Base-by-base conservation (phyloP, 2,329 filamentous ascomycete genomes). In the Ramularia endophylla region DNA sequence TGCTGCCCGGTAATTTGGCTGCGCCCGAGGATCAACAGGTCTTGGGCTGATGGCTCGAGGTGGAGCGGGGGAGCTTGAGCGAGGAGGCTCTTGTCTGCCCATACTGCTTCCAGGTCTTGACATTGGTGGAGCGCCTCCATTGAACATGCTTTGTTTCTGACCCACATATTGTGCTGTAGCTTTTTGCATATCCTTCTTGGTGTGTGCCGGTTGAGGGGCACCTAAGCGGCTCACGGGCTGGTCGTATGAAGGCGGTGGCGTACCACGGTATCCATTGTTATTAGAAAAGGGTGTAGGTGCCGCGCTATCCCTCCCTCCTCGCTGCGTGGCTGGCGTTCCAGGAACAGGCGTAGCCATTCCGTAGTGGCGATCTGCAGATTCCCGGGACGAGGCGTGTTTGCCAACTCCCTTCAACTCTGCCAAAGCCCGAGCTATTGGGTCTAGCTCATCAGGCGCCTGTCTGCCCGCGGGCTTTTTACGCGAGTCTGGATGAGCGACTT, bases 281-380 rank as follows among this genome's bases (percentile, higher is more conserved):
- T 59, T 65, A 29, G 66, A 55, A 39, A 68, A 65, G 11, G 71
- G 68, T 5, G 70, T 68, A 30, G 69, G 67, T 20, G 65, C 65
- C 35, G 65, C 62, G 43, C 59, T 53, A 6, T 25, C 22, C 11
- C 22, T 25, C 6, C 22, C 22, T 15, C 29, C 29, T 15, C n/a
- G n/a, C 32, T 34, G 32, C 11, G 22, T 6, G 46, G 59, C 39
- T 13, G 52, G 53, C 36, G 66, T 64, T n/a, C 57, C 63, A 38
- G 69, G 69, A 5, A 75, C 81, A 4, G 92, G 90, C 2, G 90
- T 95, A 9, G 85, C 72, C 48, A 98, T 83, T n/a, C 92, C 90
- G 59, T 94, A 87, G 65, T 95, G 95, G 46, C 86, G 81, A 63
- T 98, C 94, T 13, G 89, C 92, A n/a, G 92, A 94, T 46, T 95